Conservation (phyloP, 352 stramenopile genomes). For the Globisporangium paddicum region DNA sequence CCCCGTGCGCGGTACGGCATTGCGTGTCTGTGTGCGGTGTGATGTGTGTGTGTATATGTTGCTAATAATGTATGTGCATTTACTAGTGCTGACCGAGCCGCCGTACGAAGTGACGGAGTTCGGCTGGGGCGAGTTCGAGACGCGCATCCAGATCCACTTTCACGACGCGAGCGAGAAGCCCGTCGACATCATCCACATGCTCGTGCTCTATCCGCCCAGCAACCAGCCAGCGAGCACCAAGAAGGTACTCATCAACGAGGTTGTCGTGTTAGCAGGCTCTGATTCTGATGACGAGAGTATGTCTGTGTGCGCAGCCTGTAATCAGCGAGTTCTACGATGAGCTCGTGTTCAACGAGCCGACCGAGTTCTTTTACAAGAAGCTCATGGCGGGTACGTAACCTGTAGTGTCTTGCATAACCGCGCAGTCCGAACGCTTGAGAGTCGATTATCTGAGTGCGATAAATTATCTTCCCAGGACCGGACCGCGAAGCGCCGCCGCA, state of each 20-base stretch:
- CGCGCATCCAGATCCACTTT: slow-evolving; percentile 95
- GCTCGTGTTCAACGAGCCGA: slow-evolving; percentile 97
- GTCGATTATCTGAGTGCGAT: too few species aligned
- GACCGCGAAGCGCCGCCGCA: slow-evolving; percentile 64
- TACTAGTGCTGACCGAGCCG: slow-evolving; percentile 88
- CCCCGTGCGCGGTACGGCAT: slow-evolving; percentile 79
- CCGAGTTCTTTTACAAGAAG: slow-evolving; percentile 94
- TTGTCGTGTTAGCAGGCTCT: neutral
- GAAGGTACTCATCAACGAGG: slow-evolving; percentile 38
- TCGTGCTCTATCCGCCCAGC: slow-evolving; percentile 78
- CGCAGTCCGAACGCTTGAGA: too few species aligned
- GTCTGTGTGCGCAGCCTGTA: too few species aligned
- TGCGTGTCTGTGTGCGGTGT: too few species aligned
- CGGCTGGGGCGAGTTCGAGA: slow-evolving; percentile 98
- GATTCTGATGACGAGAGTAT: neutral
- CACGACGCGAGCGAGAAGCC: slow-evolving; percentile 91
- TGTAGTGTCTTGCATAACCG: neutral
- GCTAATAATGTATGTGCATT: neutral
- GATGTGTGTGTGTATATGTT: too few species aligned
- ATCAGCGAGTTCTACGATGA: slow-evolving; percentile 97
- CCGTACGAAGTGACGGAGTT: slow-evolving; percentile 96
- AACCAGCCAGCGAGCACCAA: slow-evolving; percentile 88
- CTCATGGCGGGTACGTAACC: slow-evolving; percentile 53
- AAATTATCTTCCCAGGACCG: slow-evolving; percentile 23
- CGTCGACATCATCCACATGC: slow-evolving; percentile 88